Evolutionary conservation across 2,329 filamentous ascomycete species (phyloP).

Genomic region (Phialophora verrucosa): DNA sequence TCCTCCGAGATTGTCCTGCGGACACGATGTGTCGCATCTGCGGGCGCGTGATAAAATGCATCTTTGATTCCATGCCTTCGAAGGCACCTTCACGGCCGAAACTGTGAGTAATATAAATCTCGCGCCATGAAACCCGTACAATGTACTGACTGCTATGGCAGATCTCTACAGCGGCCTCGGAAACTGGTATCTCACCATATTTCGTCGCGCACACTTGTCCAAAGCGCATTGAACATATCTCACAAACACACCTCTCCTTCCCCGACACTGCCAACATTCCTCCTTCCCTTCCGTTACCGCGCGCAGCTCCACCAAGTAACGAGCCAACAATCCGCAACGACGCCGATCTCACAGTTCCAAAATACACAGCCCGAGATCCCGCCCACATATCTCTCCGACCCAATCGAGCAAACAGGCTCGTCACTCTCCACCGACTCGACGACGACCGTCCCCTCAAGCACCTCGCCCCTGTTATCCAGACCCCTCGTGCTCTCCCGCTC

Average conservation of each 20-base stretch:
- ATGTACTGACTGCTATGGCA: background rate
- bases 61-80: slow-evolving; percentile 41
- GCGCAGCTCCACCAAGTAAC: slow-evolving; percentile 50
- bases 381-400: slow-evolving; percentile 41
- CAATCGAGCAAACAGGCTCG: slow-evolving; percentile 18
- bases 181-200: slow-evolving; percentile 31
- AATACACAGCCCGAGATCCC: slow-evolving; percentile 42
- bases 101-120: slow-evolving; percentile 11
- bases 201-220: slow-evolving; percentile 29
- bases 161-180: slow-evolving; percentile 15
- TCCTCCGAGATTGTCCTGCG: background rate
- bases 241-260: slow-evolving; percentile 10
- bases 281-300: slow-evolving; percentile 46
- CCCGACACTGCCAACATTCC: slow-evolving; percentile 34
- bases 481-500: slow-evolving; percentile 51
- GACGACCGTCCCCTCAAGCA: slow-evolving; percentile 33
- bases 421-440: slow-evolving; percentile 29
- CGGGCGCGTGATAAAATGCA: slow-evolving; percentile 40
- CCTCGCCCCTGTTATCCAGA: slow-evolving; percentile 33
- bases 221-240: slow-evolving; percentile 30
- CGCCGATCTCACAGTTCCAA: slow-evolving; percentile 40
- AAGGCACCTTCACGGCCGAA: slow-evolving; percentile 24
- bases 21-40: slow-evolving; percentile 40
- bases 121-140: background rate
- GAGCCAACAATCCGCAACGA: slow-evolving; percentile 29